Evolutionary conservation across 2,329 filamentous ascomycete species (phyloP).

Genomic region (Paecilomyces niveus): DNA sequence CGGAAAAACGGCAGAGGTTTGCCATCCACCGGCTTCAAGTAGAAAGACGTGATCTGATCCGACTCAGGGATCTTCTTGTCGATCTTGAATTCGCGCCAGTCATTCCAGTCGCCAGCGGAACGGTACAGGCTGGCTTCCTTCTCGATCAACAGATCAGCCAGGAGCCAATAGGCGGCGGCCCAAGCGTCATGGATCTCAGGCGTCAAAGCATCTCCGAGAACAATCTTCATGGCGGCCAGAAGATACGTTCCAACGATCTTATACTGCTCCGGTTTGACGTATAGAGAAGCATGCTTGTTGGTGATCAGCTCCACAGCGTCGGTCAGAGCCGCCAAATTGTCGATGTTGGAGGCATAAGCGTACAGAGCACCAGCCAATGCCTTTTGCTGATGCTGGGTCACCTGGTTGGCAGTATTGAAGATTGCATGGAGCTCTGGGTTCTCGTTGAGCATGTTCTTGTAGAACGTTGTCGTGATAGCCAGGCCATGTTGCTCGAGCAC

Average conservation of each 20-base stretch:
- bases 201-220: slow-evolving; percentile 62
- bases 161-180: slow-evolving; percentile 64
- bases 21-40: slow-evolving; percentile 52
- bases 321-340: slow-evolving; percentile 55
- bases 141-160: slow-evolving; percentile 62
- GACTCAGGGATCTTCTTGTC: slow-evolving; percentile 56
- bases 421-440: slow-evolving; percentile 41
- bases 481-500: slow-evolving; percentile 61
- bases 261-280: slow-evolving; percentile 63
- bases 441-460: slow-evolving; percentile 58
- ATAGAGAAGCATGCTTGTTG: slow-evolving; percentile 67
- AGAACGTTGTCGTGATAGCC: slow-evolving; percentile 64
- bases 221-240: slow-evolving; percentile 58
- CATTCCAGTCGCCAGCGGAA: slow-evolving; percentile 44
- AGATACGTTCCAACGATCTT: slow-evolving; percentile 63
- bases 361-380: slow-evolving; percentile 64
- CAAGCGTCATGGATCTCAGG: slow-evolving; percentile 59
- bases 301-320: slow-evolving; percentile 61
- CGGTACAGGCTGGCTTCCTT: slow-evolving; percentile 57
- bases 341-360: slow-evolving; percentile 65
- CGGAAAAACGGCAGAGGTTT: slow-evolving; percentile 55
- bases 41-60: slow-evolving; percentile 60
- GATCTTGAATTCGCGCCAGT: slow-evolving; percentile 60
- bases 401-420: slow-evolving; percentile 66
- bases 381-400: slow-evolving; percentile 59